Base-by-base conservation (phyloP, 176 grass and related monocot species). In the Triticum dicoccoides region DNA sequence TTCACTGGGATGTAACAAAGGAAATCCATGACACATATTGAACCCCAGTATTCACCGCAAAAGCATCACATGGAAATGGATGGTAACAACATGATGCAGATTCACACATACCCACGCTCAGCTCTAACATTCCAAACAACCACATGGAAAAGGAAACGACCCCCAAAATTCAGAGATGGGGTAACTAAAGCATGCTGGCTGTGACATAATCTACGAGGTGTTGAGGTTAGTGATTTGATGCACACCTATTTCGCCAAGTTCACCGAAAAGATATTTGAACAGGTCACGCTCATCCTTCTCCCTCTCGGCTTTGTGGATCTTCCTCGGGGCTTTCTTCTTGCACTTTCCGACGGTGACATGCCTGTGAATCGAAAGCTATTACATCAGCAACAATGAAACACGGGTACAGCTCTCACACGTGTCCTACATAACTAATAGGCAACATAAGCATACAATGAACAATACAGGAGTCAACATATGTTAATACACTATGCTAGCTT, bases 251-350 rank as follows among this genome's bases (percentile, higher is more conserved):
- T 2, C 65, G 66, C 80, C 88, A 25, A 97, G 76, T 12, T 92
- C 88, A 1, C 32, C 25, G 9, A 97, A 97, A 49, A 97, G 88
- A 86, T 97, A 92, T 54, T 97, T 97, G 27, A 94, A 73, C 17
- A 94, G 86, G 63, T 94, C 95, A 2, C 88, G 92, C 54, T 94
- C 94, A 59, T 91, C 90, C 81, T 97, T 97, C 90, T 97, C 95
- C 78, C 92, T 87, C 79, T 94, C 95, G 5, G 95, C 78, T 76
- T 97, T 97, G 54, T 94, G 88, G 39, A 88, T 45, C 71, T 94
- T 97, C 84, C 76, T 94, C 0, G 90, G 88, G 25, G 84, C 78
- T 65, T 83, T 89, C 45, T 87, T 93, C 75, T 91, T 64, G 64
- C 64, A 84, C 83, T 92, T 94, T 80, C 91, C 86, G 23, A 45